These are phyloP conservation scores for Aaosphaeria pasadenensis DNA, from an alignment of 2,329 filamentous ascomycete species.

Conservation along the genomic window DNA sequence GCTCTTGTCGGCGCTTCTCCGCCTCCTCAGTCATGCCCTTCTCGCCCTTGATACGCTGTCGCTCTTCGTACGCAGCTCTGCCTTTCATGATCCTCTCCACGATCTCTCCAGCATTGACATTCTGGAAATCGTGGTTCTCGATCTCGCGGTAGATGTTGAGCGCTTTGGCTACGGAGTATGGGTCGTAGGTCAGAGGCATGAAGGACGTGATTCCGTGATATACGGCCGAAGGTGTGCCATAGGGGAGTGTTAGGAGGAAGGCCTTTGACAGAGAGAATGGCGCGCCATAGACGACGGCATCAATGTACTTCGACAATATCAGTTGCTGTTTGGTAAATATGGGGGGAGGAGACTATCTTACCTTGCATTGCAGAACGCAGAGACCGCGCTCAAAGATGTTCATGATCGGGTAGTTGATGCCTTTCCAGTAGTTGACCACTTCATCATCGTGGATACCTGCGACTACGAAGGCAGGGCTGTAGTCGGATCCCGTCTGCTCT, in stretches of 20 bases:
- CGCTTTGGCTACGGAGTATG: constrained; percentile 72
- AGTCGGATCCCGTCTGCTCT: constrained; percentile 65
- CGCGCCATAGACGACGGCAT: constrained; percentile 84
- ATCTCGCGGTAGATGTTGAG: constrained; percentile 85
- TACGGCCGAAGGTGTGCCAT: constrained; percentile 68
- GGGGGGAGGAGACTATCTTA: constrained; percentile 42
- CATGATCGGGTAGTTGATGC: constrained; percentile 99
- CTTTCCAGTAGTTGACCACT: constrained; percentile 95
- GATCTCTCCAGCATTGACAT: constrained; percentile 90
- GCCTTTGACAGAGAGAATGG: constrained; percentile 79
- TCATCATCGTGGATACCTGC: constrained; percentile 92
- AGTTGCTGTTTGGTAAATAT: constrained; percentile 3
- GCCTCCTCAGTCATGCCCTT: constrained; percentile 74
- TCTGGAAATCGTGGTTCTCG: constrained; percentile 71
- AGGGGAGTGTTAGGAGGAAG: constrained; percentile 73
- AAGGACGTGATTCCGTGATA: constrained; percentile 97
- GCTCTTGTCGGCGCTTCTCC: constrained; percentile 34
- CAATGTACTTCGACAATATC: constrained; percentile 63
- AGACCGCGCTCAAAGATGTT: constrained; percentile 96
- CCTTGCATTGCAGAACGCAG: constrained; percentile 91
- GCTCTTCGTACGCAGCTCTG: constrained; percentile 82
- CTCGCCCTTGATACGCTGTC: constrained; percentile 84
- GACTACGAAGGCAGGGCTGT: constrained; percentile 80
- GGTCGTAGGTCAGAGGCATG: constrained; percentile 61
- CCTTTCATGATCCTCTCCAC: constrained; percentile 87